Percentiles rank a stretch among this genome's conserved stretches.
Evolutionary conservation across 768 basidiomycete genomes (phyloP).

Genomic region (Tephrocybe rancida): DNA sequence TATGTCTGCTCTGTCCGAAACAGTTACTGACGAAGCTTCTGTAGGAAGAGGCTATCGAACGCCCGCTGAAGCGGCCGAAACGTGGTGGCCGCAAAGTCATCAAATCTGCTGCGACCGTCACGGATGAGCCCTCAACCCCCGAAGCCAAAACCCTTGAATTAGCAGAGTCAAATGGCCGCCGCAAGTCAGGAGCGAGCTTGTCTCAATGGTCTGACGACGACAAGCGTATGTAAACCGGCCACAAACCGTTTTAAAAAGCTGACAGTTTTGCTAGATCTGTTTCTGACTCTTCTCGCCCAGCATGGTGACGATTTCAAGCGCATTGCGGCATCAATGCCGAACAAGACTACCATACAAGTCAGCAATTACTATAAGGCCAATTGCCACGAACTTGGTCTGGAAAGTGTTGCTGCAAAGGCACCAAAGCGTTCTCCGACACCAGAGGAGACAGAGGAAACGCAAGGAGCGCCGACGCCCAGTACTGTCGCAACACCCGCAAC

Average conservation of each 20-base stretch:
- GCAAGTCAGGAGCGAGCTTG: conserved; percentile 20
- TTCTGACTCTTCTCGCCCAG: conserved; percentile 57
- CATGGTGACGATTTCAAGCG: conserved; percentile 69
- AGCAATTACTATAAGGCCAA: conserved; percentile 53
- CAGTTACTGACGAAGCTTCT: not conserved
- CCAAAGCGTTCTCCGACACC: conserved; percentile 45
- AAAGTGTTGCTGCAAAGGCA: conserved; percentile 38
- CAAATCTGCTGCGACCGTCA: conserved; percentile 43
- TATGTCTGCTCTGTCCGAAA: not conserved
- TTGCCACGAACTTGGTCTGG: conserved; percentile 40
- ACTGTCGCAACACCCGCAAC: conserved; percentile 19
- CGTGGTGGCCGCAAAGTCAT: conserved; percentile 40
- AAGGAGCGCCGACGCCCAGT: conserved; percentile 23
- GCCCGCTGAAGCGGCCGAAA: conserved; percentile 42
- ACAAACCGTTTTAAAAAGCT: conserved; percentile 6
- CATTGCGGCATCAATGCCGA: conserved; percentile 69
- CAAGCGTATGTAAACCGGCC: conserved; percentile 45
- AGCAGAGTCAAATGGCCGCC: conserved; percentile 27
- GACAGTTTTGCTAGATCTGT: conserved; percentile 37
- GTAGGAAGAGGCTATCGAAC: conserved; percentile 30
- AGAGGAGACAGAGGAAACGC: conserved; percentile 20
- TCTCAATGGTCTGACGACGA: conserved; percentile 70
- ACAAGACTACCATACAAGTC: conserved; percentile 64
- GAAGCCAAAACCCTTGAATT: conserved; percentile 28
- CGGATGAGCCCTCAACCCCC: conserved; percentile 34